A percentile compares a stretch with the other conserved stretches of the same genome.
Conservation (phyloP, 2,329 filamentous ascomycete genomes). For the Penicillium decumbens region DNA sequence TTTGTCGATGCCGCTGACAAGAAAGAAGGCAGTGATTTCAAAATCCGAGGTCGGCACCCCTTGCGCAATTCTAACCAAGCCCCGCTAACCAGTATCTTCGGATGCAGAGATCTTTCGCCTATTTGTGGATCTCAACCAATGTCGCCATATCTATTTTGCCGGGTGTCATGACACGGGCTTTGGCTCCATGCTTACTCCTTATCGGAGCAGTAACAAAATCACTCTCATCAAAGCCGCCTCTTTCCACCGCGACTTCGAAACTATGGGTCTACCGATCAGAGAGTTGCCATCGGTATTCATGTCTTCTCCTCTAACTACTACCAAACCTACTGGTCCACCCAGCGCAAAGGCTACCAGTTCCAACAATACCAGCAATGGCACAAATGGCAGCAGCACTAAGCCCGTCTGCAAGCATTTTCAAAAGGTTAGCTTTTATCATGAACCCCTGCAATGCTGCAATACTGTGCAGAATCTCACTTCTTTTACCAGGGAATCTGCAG, state of each 20-base stretch:
- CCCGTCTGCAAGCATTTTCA: slow-evolving; percentile 32
- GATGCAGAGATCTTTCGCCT: slow-evolving; percentile 39
- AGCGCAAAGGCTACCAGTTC: slow-evolving; percentile 10
- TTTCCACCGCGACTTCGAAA: slow-evolving; percentile 52
- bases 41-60: slow-evolving; percentile 49
- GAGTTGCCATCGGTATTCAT: slow-evolving; percentile 53
- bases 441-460: no score
- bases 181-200: slow-evolving; percentile 53
- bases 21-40: slow-evolving; percentile 58
- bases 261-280: slow-evolving; percentile 49
- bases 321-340: slow-evolving; percentile 2
- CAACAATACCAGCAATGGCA: slow-evolving; percentile 3
- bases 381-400: slow-evolving; percentile 10
- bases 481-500: slow-evolving; percentile 27
- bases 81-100: slow-evolving; percentile 1
- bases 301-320: slow-evolving; percentile 32
- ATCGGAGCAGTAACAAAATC: slow-evolving; percentile 49
- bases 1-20: slow-evolving; percentile 59
- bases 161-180: slow-evolving; percentile 60
- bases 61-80: not conserved
- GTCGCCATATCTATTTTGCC: slow-evolving; percentile 61
- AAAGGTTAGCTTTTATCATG: slow-evolving; percentile 22
- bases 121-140: slow-evolving; percentile 56
- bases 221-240: slow-evolving; percentile 52
- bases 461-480: slow-evolving; percentile 1